phyloP scores from a whole-genome alignment of 768 basidiomycete species.

The Podaxis carcinomalis region DNA sequence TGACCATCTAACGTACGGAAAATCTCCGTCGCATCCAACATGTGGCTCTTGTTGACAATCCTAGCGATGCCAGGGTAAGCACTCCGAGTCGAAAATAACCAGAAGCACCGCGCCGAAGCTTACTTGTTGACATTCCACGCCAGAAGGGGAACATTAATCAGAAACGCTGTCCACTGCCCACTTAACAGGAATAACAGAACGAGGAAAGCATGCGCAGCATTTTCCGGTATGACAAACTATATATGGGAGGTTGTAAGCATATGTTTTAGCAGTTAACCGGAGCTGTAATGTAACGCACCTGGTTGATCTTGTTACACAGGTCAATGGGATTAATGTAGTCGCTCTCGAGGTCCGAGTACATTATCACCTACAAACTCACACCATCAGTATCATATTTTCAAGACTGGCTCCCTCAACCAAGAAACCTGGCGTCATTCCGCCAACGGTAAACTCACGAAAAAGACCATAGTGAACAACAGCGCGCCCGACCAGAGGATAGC shows the following conservation, averaged over 20 bases:
- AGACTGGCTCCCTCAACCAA: background rate
- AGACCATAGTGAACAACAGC: slow-evolving; percentile 96
- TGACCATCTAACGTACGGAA: slow-evolving; percentile 90
- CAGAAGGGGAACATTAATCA: slow-evolving; percentile 84
- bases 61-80: slow-evolving; percentile 15
- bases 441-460: slow-evolving; percentile 70
- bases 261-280: background rate
- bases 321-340: slow-evolving; percentile 99
- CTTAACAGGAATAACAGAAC: slow-evolving; percentile 81
- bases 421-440: background rate
- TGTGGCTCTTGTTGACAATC: slow-evolving; percentile 74
- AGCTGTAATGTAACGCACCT: slow-evolving; percentile 44
- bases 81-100: background rate
- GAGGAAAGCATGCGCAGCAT: slow-evolving; percentile 89
- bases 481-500: slow-evolving; percentile 90
- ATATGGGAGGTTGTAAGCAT: slow-evolving; percentile 2
- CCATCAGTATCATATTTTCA: background rate
- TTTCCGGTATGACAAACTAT: slow-evolving; percentile 95
- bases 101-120: slow-evolving; percentile 25
- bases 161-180: slow-evolving; percentile 89
- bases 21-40: slow-evolving; percentile 99
- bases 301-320: slow-evolving; percentile 98
- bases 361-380: slow-evolving; percentile 74
- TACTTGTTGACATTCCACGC: slow-evolving; percentile 94
- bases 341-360: slow-evolving; percentile 99